phyloP scores from a whole-genome alignment of 257 asterid species.

The Scutellaria baicalensis region DNA sequence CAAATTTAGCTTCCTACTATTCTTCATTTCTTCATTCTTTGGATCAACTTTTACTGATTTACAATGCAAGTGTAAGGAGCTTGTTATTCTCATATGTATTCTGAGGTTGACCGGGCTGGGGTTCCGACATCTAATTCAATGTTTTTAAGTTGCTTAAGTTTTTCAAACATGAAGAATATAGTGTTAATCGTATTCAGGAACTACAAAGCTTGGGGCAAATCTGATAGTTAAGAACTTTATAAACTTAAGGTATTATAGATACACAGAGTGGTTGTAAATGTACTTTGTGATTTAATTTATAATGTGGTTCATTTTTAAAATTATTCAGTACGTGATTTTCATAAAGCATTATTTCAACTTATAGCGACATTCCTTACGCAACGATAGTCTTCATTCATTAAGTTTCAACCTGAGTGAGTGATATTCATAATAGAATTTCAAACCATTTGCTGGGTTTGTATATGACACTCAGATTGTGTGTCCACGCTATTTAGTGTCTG shows the following conservation, averaged over 20 bases:
- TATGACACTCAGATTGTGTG: background rate
- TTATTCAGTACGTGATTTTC: background rate
- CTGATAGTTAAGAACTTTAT: background rate
- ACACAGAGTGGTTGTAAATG: background rate
- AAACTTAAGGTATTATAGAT: background rate
- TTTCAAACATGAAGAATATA: background rate
- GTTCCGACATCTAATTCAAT: background rate
- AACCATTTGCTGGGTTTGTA: background rate
- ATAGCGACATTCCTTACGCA: background rate
- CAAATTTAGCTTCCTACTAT: background rate
- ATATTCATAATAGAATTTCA: background rate
- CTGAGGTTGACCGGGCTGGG: too few relatives aligned
- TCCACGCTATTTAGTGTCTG: background rate
- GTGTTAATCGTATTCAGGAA: background rate
- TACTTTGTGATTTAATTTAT: background rate
- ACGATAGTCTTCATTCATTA: too few relatives aligned
- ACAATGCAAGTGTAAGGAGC: background rate
- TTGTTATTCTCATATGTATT: background rate
- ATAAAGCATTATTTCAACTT: background rate
- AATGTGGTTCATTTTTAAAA: background rate
- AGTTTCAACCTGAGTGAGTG: background rate
- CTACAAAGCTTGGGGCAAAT: background rate
- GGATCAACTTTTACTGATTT: background rate
- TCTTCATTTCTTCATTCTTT: background rate
- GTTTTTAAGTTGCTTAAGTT: background rate